Percentiles rank a stretch among this genome's conserved stretches.
Evolutionary conservation across 2,329 filamentous ascomycete genomes (phyloP).

Genomic region (Fulvia fulva): DNA sequence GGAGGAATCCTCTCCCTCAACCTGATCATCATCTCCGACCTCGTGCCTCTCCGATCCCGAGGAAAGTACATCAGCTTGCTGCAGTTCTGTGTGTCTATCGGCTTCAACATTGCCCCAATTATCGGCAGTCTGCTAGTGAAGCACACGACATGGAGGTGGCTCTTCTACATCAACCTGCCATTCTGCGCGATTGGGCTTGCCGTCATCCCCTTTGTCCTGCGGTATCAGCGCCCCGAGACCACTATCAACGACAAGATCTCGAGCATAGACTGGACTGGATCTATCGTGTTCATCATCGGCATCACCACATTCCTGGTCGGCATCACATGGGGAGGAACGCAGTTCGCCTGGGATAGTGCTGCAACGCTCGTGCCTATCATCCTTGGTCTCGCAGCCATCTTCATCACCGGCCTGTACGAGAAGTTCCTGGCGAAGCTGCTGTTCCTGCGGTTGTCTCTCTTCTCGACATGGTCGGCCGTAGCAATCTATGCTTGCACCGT

Average conservation of each 20-base stretch:
- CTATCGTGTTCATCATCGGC: conserved; percentile 21
- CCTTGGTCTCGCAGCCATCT: conserved; percentile 31
- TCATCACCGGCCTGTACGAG: conserved; percentile 23
- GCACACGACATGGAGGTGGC: conserved; percentile 30
- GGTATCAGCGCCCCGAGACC: conserved; percentile 41
- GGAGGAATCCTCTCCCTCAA: conserved; percentile 44
- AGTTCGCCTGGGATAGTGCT: conserved; percentile 35
- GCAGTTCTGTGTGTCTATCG: conserved; percentile 32
- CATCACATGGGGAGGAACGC: conserved; percentile 35
- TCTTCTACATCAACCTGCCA: conserved; percentile 40
- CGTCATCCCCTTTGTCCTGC: conserved; percentile 45
- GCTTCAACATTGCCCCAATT: conserved; percentile 32
- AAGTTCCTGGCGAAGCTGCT: conserved; percentile 21
- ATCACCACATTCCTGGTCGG: conserved; percentile 29
- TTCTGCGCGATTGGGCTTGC: conserved; percentile 33
- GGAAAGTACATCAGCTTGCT: conserved; percentile 23
- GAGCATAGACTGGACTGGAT: conserved; percentile 26
- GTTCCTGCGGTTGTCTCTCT: conserved; percentile 33
- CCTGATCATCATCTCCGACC: conserved; percentile 42
- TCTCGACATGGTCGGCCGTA: conserved; percentile 28
- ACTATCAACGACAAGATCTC: conserved; percentile 19
- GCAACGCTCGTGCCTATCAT: conserved; percentile 36
- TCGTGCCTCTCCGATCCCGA: conserved; percentile 31
- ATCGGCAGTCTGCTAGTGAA: conserved; percentile 31
- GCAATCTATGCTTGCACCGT: conserved; percentile 31